Percentiles rank a stretch among this genome's conserved stretches.
Conservation (phyloP, 768 basidiomycete genomes). For the Hygrocybe coccinea region DNA sequence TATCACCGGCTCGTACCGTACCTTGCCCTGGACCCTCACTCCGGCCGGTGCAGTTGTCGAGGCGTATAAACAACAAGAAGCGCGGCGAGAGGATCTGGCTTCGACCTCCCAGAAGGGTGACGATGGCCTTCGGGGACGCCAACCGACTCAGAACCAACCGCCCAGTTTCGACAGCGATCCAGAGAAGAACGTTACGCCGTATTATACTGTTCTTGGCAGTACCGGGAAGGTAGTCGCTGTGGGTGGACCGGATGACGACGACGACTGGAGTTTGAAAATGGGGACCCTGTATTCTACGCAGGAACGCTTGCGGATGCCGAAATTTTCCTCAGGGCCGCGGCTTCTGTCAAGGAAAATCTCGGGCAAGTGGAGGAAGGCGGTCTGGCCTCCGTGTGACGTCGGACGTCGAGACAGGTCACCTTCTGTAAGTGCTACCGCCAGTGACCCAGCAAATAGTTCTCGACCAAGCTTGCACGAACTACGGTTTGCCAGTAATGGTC, state of each 20-base stretch:
- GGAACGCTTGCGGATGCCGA: conserved; percentile 4
- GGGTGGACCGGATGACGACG: conserved; percentile 39
- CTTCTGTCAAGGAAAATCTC: conserved; percentile 35
- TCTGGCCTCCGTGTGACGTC: background rate
- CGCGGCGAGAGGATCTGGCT: conserved; percentile 2
- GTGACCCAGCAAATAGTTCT: background rate
- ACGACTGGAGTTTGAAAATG: conserved; percentile 22
- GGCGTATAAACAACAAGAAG: conserved; percentile 45
- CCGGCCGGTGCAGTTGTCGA: conserved; percentile 44
- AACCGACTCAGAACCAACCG: background rate
- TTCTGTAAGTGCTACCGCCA: conserved; percentile 2
- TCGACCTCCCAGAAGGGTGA: conserved; percentile 3
- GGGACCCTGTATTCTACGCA: conserved; percentile 6
- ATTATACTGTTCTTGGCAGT: conserved; percentile 54
- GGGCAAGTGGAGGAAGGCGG: conserved; percentile 24
- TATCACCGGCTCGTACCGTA: background rate
- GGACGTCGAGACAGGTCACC: background rate
- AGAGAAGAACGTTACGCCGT: conserved; percentile 27
- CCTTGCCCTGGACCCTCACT: conserved; percentile 29
- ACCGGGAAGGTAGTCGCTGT: conserved; percentile 43
- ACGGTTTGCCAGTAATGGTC: conserved; percentile 2
- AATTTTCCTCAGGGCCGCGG: conserved; percentile 14
- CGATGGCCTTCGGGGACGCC: background rate
- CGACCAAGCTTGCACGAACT: conserved; percentile 1
- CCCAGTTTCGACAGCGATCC: conserved; percentile 2